phyloP scores from a whole-genome alignment of 2,329 filamentous ascomycete species.

The Lomentospora prolificans region DNA sequence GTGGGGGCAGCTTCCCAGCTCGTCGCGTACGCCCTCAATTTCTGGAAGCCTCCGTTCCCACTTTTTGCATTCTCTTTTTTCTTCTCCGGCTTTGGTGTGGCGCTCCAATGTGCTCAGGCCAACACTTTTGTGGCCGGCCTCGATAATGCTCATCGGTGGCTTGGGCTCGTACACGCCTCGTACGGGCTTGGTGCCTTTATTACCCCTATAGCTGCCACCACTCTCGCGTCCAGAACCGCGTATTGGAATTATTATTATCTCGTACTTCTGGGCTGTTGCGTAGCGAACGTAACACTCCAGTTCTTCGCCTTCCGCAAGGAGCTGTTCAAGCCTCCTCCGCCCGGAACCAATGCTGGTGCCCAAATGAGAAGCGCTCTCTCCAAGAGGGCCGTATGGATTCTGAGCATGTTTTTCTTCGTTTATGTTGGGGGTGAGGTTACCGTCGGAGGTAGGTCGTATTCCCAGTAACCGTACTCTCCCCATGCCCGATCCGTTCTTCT shows the following conservation, averaged over 20 bases:
- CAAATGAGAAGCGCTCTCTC: slow-evolving; percentile 13
- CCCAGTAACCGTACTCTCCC: slow-evolving; percentile 37
- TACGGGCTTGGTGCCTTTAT: slow-evolving; percentile 58
- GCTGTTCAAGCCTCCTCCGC: slow-evolving; percentile 11
- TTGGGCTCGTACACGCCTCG: slow-evolving; percentile 56
- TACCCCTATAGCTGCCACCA: slow-evolving; percentile 66
- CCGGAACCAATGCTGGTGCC: slow-evolving; percentile 12
- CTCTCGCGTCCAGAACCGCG: slow-evolving; percentile 47
- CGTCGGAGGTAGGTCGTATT: slow-evolving; percentile 53
- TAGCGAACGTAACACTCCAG: slow-evolving; percentile 46
- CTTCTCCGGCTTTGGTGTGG: slow-evolving; percentile 50
- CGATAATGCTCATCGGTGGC: slow-evolving; percentile 39
- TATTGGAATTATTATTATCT: slow-evolving; percentile 67
- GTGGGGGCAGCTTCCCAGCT: slow-evolving; percentile 47
- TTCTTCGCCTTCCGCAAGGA: slow-evolving; percentile 64
- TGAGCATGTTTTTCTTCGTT: slow-evolving; percentile 37
- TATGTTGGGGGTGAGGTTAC: slow-evolving; percentile 48
- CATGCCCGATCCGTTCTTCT: slow-evolving; percentile 77
- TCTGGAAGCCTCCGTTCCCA: slow-evolving; percentile 60
- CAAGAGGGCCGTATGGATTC: slow-evolving; percentile 14
- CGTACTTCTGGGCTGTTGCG: slow-evolving; percentile 48
- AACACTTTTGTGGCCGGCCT: slow-evolving; percentile 51
- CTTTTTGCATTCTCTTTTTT: slow-evolving; percentile 60
- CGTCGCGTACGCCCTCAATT: slow-evolving; percentile 54
- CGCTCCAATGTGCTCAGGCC: slow-evolving; percentile 44